Conservation (phyloP, 805 yeast genomes). For the Yarrowia sp. region DNA sequence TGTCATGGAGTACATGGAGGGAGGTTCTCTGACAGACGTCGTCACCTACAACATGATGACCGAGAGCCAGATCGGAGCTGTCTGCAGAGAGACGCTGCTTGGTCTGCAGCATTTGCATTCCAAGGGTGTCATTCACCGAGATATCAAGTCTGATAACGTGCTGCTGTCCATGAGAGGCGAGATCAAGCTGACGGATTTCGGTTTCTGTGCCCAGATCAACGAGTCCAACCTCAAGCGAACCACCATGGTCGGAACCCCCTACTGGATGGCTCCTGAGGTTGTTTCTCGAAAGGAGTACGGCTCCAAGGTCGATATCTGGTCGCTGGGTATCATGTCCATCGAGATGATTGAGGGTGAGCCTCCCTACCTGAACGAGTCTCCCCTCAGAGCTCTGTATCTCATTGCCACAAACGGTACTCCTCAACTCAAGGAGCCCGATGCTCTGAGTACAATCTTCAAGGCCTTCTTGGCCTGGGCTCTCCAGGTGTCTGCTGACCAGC, state of each 20-base stretch:
- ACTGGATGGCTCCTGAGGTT: constrained; percentile 99
- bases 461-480: constrained; percentile 78
- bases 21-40: constrained; percentile 95
- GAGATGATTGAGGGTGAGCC: constrained; percentile 99
- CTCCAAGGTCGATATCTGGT: constrained; percentile 97
- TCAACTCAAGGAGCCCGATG: constrained; percentile 84
- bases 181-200: constrained; percentile 93
- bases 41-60: constrained; percentile 89
- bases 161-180: constrained; percentile 82
- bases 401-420: constrained; percentile 99
- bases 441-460: constrained; percentile 68
- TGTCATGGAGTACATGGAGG: constrained; percentile 99
- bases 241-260: constrained; percentile 99
- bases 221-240: constrained; percentile 76
- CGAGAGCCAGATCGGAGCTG: constrained; percentile 94
- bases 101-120: constrained; percentile 89
- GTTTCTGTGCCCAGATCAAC: constrained; percentile 93
- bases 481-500: constrained; percentile 79
- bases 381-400: constrained; percentile 88
- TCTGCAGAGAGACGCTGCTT: constrained; percentile 85
- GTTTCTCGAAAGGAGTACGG: constrained; percentile 95
- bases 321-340: constrained; percentile 95
- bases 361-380: constrained; percentile 95
- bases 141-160: constrained; percentile 94
- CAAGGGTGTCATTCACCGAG: constrained; percentile 93